A percentile compares a stretch with the other conserved stretches of the same genome.
Evolutionary conservation across 1,284 basidiomycete genomes (phyloP).

Genomic region (Termitomyces sp.): DNA sequence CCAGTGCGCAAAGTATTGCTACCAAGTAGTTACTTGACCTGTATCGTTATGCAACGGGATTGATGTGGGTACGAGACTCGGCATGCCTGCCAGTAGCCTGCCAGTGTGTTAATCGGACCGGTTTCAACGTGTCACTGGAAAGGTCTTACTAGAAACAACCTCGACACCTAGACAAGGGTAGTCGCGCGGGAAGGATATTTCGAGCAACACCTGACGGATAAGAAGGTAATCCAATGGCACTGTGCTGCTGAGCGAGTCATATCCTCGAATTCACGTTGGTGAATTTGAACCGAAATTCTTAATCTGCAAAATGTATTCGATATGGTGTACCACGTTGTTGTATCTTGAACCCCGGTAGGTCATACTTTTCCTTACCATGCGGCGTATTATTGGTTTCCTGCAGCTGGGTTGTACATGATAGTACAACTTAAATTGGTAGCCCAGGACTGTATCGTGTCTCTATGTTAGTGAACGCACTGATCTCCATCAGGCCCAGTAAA

Average conservation of each 20-base stretch:
- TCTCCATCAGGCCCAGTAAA: too few species aligned
- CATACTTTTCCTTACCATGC: neutral
- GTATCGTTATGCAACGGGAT: neutral
- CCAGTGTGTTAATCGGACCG: neutral
- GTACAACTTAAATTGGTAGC: neutral
- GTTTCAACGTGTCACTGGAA: neutral
- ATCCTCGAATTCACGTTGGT: neutral
- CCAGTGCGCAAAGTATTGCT: neutral
- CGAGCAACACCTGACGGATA: neutral
- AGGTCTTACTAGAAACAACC: neutral
- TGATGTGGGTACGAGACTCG: neutral
- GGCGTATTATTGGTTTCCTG: neutral
- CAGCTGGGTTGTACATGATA: neutral
- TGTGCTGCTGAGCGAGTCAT: neutral
- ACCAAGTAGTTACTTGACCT: neutral
- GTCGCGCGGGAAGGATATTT: neutral
- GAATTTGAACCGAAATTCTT: neutral
- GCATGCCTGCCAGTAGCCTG: neutral
- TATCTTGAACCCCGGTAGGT: neutral
- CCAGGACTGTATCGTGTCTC: neutral
- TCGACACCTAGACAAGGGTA: too few species aligned
- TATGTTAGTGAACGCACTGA: neutral
- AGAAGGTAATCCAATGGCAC: neutral
- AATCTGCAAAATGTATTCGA: neutral
- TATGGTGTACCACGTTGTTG: neutral